A percentile compares a stretch with the other conserved stretches of the same genome.
These are phyloP conservation scores for Dothideomycetes sp. DNA, from an alignment of 2,329 filamentous ascomycete species.

Conservation along the genomic window DNA sequence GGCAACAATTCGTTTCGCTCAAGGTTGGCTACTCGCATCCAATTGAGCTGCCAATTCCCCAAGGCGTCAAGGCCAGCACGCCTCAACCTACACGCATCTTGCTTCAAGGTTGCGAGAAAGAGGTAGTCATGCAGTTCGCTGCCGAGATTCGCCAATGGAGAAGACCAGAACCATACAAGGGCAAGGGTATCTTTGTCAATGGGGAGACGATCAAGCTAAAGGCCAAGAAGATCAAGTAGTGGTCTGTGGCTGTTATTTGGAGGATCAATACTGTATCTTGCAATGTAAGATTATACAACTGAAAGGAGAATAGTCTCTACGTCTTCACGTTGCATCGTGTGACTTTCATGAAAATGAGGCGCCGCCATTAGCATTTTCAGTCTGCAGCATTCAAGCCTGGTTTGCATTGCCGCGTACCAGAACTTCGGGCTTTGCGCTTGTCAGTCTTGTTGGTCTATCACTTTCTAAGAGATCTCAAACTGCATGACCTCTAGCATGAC, in stretches of 20 bases:
- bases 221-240: conserved; percentile 60
- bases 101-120: conserved; percentile 77
- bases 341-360: too few species aligned
- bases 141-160: conserved; percentile 82
- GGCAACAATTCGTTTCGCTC: conserved; percentile 79
- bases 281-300: conserved; percentile 1
- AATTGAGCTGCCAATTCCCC: conserved; percentile 76
- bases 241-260: background rate
- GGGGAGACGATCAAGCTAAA: conserved; percentile 96
- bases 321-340: too few species aligned
- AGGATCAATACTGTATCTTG: background rate
- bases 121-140: conserved; percentile 82
- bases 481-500: too few species aligned
- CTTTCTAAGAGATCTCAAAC: too few species aligned
- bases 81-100: conserved; percentile 87
- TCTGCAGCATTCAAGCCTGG: too few species aligned
- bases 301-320: background rate
- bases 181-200: conserved; percentile 97
- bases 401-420: too few species aligned
- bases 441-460: too few species aligned
- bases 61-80: conserved; percentile 73
- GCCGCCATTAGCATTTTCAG: too few species aligned
- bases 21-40: conserved; percentile 97
- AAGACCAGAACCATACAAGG: conserved; percentile 93
- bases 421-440: too few species aligned